Evolutionary conservation across 1,284 basidiomycete genomes (phyloP).

Genomic region (Cutaneotrichosporon sp.): DNA sequence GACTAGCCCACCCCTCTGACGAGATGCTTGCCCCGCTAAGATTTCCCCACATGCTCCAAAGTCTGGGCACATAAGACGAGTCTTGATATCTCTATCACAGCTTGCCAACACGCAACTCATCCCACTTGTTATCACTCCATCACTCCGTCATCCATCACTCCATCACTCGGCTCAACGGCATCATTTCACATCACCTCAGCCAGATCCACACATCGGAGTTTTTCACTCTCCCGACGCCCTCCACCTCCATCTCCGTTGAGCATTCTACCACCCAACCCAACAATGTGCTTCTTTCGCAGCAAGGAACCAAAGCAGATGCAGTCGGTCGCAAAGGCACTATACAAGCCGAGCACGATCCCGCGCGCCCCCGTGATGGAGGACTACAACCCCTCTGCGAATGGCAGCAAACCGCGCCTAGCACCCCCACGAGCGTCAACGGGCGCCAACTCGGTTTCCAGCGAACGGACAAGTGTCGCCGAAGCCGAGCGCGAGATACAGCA

Average conservation of each 20-base stretch:
- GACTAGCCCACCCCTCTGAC: too few relatives aligned
- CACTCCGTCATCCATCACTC: neutral
- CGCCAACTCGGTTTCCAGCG: neutral
- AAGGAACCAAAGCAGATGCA: slow-evolving; percentile 1
- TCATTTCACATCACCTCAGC: neutral
- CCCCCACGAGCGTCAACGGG: neutral
- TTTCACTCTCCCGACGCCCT: neutral
- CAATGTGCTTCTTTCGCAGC: neutral
- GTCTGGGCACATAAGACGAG: too few relatives aligned
- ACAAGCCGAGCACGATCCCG: neutral
- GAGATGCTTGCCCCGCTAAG: too few relatives aligned
- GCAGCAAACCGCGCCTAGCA: neutral
- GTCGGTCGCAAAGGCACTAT: neutral
- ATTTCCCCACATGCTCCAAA: too few relatives aligned
- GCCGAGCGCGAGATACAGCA: neutral
- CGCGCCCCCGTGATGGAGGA: neutral
- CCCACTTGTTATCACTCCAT: neutral
- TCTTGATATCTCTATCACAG: too few relatives aligned
- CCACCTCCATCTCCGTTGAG: neutral
- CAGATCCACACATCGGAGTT: neutral
- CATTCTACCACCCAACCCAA: neutral
- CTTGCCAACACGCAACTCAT: neutral
- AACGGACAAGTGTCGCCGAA: neutral
- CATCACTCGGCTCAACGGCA: too few relatives aligned
- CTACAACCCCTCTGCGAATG: neutral